Evolutionary conservation across 345 rosid genomes (phyloP), one percentile per base, ranked within the genome.

Genomic region (Eucalyptus pumila): DNA sequence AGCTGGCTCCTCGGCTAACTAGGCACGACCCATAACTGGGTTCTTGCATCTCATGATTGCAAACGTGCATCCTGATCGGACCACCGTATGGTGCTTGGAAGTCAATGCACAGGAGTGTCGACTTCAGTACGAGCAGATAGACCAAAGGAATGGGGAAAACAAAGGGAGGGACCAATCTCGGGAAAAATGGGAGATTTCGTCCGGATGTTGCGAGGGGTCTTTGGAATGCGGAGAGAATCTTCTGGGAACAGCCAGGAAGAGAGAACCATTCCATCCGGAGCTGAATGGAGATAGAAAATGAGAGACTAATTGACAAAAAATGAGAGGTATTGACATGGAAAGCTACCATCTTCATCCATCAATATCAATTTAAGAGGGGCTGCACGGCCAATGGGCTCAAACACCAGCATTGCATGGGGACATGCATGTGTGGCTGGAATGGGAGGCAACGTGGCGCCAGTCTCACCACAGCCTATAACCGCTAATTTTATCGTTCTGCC

Each of bases 381-480:
- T 11, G 45, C 83, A 21, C 83, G 26, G 24, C 30, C 15, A 6
- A 48, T 88, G 90, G 69, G 56, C 58, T 80, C 27, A 85, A 90
- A 87, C 50, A 69, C 90, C 92, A 88, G 87, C 94, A 87, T 49
- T 45, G 54, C 80, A 86, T 42, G 90, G 92, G 91, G 90, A 90
- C 91, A 62, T 54, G 80, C 92, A 92, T 89, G 91, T 90, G 92
- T 45, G 54, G 86, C 26, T 45, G 58, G 90, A n/a, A 44, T 80
- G 88, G 90, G 67, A 69, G 65, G 83, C 54, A 67, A 88, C 93
- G 93, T 87, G 93, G 91, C 60, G 87, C 86, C 5, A 54, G 88
- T 88, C 91, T 87, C 90, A 89, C 88, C 90, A 89, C 90, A 93
- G 88, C 92, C 24, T 52, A 52, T 67, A 14, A 15, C 86, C 87